Percentiles rank a stretch among this genome's conserved stretches.
These are phyloP conservation scores for Picea sitchensis DNA, from an alignment of 75 land plant genomes.

Conservation along the genomic window DNA sequence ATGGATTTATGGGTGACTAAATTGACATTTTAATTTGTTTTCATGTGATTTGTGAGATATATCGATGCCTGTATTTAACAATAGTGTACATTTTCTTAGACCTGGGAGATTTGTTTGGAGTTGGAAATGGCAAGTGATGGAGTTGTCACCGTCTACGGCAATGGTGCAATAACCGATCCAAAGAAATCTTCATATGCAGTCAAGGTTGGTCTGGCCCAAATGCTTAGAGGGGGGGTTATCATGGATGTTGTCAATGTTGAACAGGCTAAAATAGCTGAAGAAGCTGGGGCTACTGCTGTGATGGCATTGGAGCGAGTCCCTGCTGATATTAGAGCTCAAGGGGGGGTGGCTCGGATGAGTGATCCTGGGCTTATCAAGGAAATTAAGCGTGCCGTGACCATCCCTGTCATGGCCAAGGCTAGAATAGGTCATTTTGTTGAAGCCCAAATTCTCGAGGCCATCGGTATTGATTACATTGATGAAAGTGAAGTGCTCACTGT, in stretches of 20 bases:
- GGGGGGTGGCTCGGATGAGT: slow-evolving; percentile 84
- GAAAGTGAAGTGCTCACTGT: slow-evolving; percentile 88
- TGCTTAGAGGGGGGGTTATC: slow-evolving; percentile 80
- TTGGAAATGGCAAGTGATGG: slow-evolving; percentile 54
- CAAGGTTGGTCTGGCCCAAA: slow-evolving; percentile 76
- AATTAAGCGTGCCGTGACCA: slow-evolving; percentile 74
- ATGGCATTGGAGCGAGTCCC: slow-evolving; percentile 83
- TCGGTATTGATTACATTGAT: slow-evolving; percentile 80
- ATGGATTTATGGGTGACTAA: too few species aligned
- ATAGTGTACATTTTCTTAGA: not conserved
- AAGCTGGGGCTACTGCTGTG: slow-evolving; percentile 79
- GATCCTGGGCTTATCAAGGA: slow-evolving; percentile 77
- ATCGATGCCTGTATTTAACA: too few species aligned
- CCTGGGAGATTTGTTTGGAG: not conserved
- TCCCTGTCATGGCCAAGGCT: slow-evolving; percentile 89
- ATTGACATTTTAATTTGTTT: too few species aligned
- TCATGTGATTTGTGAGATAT: too few species aligned
- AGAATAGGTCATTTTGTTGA: slow-evolving; percentile 87
- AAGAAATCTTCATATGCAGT: slow-evolving; percentile 65
- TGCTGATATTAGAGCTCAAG: slow-evolving; percentile 74
- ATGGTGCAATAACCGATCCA: slow-evolving; percentile 42
- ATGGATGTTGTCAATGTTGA: slow-evolving; percentile 81
- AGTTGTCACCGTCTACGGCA: slow-evolving; percentile 70
- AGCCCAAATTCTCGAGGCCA: slow-evolving; percentile 80
- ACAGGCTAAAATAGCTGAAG: slow-evolving; percentile 79